Conservation (phyloP, 441 rosid genomes). For the Hura crepitans region DNA sequence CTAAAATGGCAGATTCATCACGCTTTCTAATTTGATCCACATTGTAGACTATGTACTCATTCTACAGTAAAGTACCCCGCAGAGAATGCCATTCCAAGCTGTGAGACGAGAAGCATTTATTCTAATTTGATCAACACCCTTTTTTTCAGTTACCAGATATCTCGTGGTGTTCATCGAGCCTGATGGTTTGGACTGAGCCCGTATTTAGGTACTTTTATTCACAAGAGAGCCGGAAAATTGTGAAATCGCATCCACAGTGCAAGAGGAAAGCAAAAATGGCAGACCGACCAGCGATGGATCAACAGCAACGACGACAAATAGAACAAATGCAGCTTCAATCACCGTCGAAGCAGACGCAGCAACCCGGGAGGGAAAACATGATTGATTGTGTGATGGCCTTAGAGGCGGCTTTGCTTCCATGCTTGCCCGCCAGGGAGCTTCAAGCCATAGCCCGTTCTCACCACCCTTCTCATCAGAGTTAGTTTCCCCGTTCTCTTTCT, state of each 20-base stretch:
- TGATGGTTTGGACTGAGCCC: too few relatives aligned
- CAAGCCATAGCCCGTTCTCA: conserved; percentile 91
- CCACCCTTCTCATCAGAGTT: conserved; percentile 91
- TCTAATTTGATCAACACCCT: too few relatives aligned
- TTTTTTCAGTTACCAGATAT: too few relatives aligned
- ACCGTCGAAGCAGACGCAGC: conserved; percentile 33
- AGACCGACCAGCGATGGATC: conserved; percentile 31
- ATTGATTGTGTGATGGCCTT: conserved; percentile 63
- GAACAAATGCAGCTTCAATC: conserved; percentile 35
- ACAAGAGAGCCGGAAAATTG: not conserved
- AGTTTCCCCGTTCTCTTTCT: conserved; percentile 12
- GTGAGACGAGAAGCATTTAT: conserved; percentile 92
- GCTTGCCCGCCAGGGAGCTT: conserved; percentile 92
- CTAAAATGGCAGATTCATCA: conserved; percentile 22
- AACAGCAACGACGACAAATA: conserved; percentile 29
- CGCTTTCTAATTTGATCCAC: conserved; percentile 83
- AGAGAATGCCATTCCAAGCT: conserved; percentile 82
- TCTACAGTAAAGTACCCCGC: conserved; percentile 66
- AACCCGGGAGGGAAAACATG: conserved; percentile 63
- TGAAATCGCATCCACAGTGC: not conserved
- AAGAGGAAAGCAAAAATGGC: conserved; percentile 18
- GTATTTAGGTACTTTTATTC: not conserved
- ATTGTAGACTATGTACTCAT: conserved; percentile 81
- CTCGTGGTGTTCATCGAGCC: too few relatives aligned
- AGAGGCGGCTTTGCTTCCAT: conserved; percentile 81